phyloP scores from a whole-genome alignment of 169 alveolate genomes.

The Eimeria tenella region DNA sequence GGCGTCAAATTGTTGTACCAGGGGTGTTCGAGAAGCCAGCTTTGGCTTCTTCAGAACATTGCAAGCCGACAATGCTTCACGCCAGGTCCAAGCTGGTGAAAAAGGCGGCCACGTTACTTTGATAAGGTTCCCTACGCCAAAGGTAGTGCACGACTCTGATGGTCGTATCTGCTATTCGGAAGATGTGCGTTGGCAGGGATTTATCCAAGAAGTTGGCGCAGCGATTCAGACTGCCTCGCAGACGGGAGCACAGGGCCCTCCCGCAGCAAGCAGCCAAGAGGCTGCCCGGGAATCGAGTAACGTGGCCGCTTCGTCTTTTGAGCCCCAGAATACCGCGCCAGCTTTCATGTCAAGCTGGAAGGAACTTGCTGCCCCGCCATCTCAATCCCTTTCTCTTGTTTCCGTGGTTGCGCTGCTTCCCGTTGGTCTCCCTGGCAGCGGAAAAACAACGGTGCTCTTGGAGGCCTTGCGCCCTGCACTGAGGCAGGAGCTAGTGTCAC shows the following conservation, averaged over 20 bases:
- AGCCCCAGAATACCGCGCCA: not conserved
- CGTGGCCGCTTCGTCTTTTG: not conserved
- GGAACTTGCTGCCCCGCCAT: not conserved
- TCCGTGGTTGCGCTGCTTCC: constrained; percentile 68
- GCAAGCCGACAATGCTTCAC: not conserved
- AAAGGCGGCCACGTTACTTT: no score
- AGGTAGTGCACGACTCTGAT: no score
- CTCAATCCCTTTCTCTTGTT: not conserved
- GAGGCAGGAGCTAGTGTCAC: constrained; percentile 33
- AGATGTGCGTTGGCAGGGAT: not conserved
- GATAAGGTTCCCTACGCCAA: no score
- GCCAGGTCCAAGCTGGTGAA: no score
- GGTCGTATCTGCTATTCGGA: not conserved
- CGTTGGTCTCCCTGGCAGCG: constrained; percentile 66
- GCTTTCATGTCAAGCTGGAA: not conserved
- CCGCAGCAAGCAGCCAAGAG: not conserved
- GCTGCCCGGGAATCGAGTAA: not conserved
- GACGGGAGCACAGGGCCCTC: not conserved
- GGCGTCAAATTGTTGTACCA: constrained; percentile 8
- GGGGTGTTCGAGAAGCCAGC: not conserved
- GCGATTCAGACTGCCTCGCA: not conserved
- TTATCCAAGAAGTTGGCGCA: not conserved
- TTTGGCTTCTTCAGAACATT: not conserved
- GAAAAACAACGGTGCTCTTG: constrained; percentile 45
- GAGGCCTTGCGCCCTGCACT: constrained; percentile 68